Base-by-base conservation (phyloP, 2,329 filamentous ascomycete species). In the Fusarium burgessii region DNA sequence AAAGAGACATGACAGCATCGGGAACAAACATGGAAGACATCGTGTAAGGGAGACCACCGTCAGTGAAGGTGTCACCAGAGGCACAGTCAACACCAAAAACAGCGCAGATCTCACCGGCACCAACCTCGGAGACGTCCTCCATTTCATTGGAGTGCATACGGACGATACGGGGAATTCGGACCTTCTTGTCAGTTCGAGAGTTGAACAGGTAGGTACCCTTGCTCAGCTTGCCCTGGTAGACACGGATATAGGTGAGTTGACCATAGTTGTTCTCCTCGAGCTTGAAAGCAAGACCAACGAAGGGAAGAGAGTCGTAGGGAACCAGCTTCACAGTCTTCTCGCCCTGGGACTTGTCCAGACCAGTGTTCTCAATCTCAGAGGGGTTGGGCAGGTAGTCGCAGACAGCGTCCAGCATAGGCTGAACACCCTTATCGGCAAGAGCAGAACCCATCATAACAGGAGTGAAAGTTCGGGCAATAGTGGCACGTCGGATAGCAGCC, bases 61-160 rank as follows among this genome's bases (percentile, higher is more conserved):
- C 96, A 20, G 96, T 98, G 84, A 99, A 99, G 45, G 95, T 98
- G 81, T 99, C 96, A 77, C 96, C 96, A 45, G 95, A 98, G 38
- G 96, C 95, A 81, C 96, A 99, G 77, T 99, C 96, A 58, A 99
- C 93, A 78, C 96, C 96, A 79, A 99, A 99, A 64, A 99, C 96
- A 67, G 96, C 96, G 80, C 96, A 99, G 72, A 99, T 99, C 82
- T 99, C 96, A 82, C 96, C 96, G 58, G 96, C 95, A 56, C 95
- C 94, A 70, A 99, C 92, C 81, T 98, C 95, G 60, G 84, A 86
- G 33, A 98, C 94, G 78, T 99, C 96, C 82, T 99, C 96, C 95
- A 99, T 97, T 79, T 99, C 96, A 80, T 98, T 97, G 47, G 95
- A 97, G 86, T 99, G 96, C 96, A 99, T 99, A 70, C 96, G 94